A percentile compares a stretch with the other conserved stretches of the same genome.
Evolutionary conservation across 345 rosid genomes (phyloP).

Genomic region (Corymbia maculata): DNA sequence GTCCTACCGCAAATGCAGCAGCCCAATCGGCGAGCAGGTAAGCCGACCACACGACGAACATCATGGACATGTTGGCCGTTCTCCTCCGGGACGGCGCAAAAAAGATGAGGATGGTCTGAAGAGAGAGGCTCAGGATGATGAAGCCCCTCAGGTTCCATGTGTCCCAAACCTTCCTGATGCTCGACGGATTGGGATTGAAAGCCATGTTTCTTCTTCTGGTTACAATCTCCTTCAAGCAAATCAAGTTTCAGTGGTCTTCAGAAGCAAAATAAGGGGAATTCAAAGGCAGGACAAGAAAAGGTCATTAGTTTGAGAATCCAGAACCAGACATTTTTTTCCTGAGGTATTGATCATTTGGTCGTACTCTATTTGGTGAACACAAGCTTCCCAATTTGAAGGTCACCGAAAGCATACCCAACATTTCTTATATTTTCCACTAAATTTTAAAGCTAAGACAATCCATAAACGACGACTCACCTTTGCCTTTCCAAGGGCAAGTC

Average conservation of each 20-base stretch:
- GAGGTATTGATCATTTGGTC: background rate
- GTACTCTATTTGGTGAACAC: background rate
- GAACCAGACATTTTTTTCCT: background rate
- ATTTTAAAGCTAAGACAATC: background rate
- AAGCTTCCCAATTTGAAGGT: background rate
- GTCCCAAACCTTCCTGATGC: slow-evolving; percentile 25
- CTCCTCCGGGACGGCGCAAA: slow-evolving; percentile 42
- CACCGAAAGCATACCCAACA: background rate
- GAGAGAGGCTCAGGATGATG: slow-evolving; percentile 39
- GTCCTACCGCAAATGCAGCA: slow-evolving; percentile 46
- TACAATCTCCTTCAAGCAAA: background rate
- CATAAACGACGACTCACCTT: background rate
- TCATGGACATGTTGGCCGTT: slow-evolving; percentile 15
- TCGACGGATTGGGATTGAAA: slow-evolving; percentile 14
- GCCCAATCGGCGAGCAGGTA: slow-evolving; percentile 58
- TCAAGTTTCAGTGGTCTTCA: background rate
- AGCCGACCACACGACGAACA: slow-evolving; percentile 38
- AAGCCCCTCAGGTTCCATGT: slow-evolving; percentile 50
- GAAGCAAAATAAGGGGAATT: background rate
- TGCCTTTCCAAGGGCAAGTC: background rate
- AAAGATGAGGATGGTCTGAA: slow-evolving; percentile 43
- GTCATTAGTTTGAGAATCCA: background rate
- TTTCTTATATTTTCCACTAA: background rate
- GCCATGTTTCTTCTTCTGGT: background rate
- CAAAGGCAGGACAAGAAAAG: background rate